These are phyloP conservation scores for Penicillium paneum DNA, from an alignment of 2,329 filamentous ascomycete species.

Conservation along the genomic window DNA sequence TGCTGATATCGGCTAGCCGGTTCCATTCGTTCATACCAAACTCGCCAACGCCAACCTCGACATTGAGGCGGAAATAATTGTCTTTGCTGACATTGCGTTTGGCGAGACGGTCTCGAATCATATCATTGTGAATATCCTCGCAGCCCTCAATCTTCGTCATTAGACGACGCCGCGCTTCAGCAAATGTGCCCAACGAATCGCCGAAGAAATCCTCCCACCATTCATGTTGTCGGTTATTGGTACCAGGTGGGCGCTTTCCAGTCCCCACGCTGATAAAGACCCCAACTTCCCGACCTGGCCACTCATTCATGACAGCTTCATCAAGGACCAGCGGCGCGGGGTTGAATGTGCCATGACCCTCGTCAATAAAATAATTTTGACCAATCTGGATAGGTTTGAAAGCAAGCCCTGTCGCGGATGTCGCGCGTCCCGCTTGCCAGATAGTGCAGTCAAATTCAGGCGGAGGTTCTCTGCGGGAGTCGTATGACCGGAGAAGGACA, in stretches of 20 bases:
- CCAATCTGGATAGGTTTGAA: constrained; percentile 96
- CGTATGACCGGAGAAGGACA: constrained; percentile 83
- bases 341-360: constrained; percentile 88
- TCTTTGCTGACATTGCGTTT: constrained; percentile 79
- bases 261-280: constrained; percentile 95
- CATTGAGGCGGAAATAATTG: constrained; percentile 94
- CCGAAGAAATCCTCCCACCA: constrained; percentile 90
- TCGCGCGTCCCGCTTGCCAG: constrained; percentile 96
- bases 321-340: constrained; percentile 81
- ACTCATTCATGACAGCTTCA: constrained; percentile 88
- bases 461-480: constrained; percentile 85
- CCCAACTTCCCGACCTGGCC: constrained; percentile 88
- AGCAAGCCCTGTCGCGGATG: constrained; percentile 81
- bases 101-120: constrained; percentile 73
- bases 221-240: constrained; percentile 64
- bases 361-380: constrained; percentile 90
- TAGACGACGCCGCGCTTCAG: constrained; percentile 78
- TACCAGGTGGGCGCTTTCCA: constrained; percentile 73
- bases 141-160: constrained; percentile 94
- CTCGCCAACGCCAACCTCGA: constrained; percentile 91
- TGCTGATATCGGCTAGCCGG: constrained; percentile 90
- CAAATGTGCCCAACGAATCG: constrained; percentile 74
- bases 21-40: constrained; percentile 99
- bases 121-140: constrained; percentile 82
- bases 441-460: constrained; percentile 93